Percentiles rank a stretch among this genome's conserved stretches.
These are phyloP conservation scores for Lipomyces yamadae DNA, from an alignment of 805 yeast species.

Conservation along the genomic window DNA sequence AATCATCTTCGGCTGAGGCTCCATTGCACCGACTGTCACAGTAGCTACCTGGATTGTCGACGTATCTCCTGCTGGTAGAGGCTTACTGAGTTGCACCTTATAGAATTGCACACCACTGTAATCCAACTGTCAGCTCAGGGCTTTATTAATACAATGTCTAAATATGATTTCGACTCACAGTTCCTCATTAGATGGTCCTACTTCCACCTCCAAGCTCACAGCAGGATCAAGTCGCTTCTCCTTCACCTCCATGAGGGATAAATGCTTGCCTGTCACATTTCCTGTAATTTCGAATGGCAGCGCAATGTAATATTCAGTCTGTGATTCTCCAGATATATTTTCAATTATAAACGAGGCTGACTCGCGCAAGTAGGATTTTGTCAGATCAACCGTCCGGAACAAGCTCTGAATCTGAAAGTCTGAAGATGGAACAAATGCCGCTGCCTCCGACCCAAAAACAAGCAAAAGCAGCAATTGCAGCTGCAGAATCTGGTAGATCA, in stretches of 20 bases:
- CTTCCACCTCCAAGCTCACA: conserved; percentile 8
- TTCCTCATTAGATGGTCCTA: conserved; percentile 5
- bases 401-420: conserved; percentile 46
- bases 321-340: conserved; percentile 63
- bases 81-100: conserved; percentile 51
- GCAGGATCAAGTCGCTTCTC: conserved; percentile 16
- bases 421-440: conserved; percentile 1
- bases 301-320: conserved; percentile 60
- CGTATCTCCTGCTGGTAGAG: conserved; percentile 67
- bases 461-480: neutral
- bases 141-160: neutral
- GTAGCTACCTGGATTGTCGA: conserved; percentile 56
- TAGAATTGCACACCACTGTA: conserved; percentile 12
- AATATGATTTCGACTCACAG: conserved; percentile 5
- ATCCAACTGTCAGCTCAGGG: neutral
- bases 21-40: conserved; percentile 54
- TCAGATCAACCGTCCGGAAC: conserved; percentile 64
- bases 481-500: neutral
- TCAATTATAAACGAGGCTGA: conserved; percentile 57
- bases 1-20: conserved; percentile 69
- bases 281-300: conserved; percentile 55
- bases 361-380: conserved; percentile 69
- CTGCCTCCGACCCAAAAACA: neutral
- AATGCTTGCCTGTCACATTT: conserved; percentile 5
- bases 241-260: conserved; percentile 26